Conservation (phyloP, 345 rosid genomes). For the Citrus maxima region DNA sequence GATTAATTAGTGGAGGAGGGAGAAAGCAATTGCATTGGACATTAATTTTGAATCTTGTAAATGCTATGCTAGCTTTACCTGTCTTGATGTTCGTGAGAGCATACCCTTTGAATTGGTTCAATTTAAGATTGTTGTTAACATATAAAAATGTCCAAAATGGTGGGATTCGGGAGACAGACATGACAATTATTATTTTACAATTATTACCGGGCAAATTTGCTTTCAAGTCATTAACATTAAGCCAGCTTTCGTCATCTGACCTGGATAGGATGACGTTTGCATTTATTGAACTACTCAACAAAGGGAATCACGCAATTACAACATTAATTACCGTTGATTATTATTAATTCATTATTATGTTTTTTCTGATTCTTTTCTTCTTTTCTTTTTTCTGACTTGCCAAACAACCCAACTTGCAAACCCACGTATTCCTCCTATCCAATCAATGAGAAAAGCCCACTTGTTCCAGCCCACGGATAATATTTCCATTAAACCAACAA, state of each 20-base stretch:
- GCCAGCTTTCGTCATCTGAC: slow-evolving; percentile 18
- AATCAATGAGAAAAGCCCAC: background rate
- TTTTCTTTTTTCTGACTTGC: background rate
- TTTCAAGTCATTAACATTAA: background rate
- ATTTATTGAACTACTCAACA: slow-evolving; percentile 3
- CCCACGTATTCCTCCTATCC: background rate
- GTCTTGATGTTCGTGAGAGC: too few relatives aligned
- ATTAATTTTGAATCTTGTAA: too few relatives aligned
- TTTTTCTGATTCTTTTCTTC: too few relatives aligned
- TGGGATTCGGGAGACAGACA: too few relatives aligned
- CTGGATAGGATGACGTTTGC: slow-evolving; percentile 18
- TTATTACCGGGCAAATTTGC: background rate
- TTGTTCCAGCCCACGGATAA: background rate
- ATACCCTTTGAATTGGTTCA: too few relatives aligned
- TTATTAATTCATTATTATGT: background rate
- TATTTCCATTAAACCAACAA: background rate
- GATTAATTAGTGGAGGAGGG: too few relatives aligned
- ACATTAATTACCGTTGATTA: background rate
- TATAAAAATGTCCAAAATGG: too few relatives aligned
- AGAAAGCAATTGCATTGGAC: too few relatives aligned
- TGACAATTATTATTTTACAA: too few relatives aligned
- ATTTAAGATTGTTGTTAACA: too few relatives aligned
- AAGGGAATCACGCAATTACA: background rate
- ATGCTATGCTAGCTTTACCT: too few relatives aligned
- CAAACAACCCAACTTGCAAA: background rate